Conservation (phyloP, 1,284 basidiomycete species). For the Omphalotus olearius region DNA sequence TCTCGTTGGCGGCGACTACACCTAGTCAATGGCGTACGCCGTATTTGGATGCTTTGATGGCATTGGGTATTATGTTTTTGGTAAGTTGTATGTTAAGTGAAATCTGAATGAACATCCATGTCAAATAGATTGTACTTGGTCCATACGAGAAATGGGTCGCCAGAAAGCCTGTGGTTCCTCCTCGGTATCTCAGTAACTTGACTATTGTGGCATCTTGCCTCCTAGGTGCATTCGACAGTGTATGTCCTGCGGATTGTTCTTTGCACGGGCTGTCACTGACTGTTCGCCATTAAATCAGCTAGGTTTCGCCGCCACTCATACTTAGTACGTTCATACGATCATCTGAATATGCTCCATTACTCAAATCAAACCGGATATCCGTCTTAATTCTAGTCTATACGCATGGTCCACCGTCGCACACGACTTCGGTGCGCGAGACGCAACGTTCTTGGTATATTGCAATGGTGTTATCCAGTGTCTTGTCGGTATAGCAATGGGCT, state of each 20-base stretch:
- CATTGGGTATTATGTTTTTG: neutral
- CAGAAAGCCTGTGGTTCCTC: conserved; percentile 47
- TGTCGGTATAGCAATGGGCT: conserved; percentile 6
- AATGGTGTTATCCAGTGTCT: conserved; percentile 11
- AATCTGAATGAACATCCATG: conserved; percentile 52
- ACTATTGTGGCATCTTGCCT: conserved; percentile 57
- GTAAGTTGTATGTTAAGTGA: conserved; percentile 51
- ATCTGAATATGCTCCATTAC: no score
- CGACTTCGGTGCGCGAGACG: neutral
- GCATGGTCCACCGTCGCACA: neutral
- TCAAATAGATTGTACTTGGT: conserved; percentile 37
- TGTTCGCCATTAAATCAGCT: no score
- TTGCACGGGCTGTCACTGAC: no score
- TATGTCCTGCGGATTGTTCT: conserved; percentile 27
- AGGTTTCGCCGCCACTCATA: neutral
- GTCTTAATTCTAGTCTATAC: neutral
- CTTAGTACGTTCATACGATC: neutral
- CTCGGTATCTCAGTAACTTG: conserved; percentile 53
- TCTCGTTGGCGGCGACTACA: conserved; percentile 11
- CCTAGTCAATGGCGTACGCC: conserved; percentile 10
- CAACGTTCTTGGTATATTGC: conserved; percentile 7
- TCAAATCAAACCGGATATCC: no score
- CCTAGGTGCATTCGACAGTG: conserved; percentile 72
- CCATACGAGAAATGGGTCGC: conserved; percentile 49
- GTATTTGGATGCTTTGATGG: neutral